Conservation (phyloP, 2,329 filamentous ascomycete genomes). For the Teratosphaeria destructans region DNA sequence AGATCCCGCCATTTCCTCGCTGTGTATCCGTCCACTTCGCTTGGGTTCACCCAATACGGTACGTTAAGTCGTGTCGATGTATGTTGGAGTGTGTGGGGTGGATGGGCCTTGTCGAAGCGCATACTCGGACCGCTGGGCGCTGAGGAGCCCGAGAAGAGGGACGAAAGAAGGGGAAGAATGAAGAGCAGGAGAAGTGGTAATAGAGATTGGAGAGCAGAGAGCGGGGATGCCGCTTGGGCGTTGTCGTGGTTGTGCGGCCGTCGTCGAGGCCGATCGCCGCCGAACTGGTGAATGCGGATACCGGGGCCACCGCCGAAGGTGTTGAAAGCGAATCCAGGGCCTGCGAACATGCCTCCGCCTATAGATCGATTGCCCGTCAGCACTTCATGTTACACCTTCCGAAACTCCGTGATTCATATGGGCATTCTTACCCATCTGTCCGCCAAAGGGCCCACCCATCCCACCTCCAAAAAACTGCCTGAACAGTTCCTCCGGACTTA, state of each 20-base stretch:
- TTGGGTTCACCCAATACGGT: slow-evolving; percentile 76
- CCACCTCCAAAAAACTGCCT: slow-evolving; percentile 84
- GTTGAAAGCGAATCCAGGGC: slow-evolving; percentile 90
- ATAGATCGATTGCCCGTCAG: neutral
- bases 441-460: slow-evolving; percentile 55
- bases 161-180: slow-evolving; percentile 68
- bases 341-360: slow-evolving; percentile 34
- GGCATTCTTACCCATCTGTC: slow-evolving; percentile 19
- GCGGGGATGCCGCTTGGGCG: slow-evolving; percentile 32
- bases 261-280: slow-evolving; percentile 64
- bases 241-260: slow-evolving; percentile 55
- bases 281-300: slow-evolving; percentile 91
- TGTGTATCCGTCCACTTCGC: slow-evolving; percentile 61
- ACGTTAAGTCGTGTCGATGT: slow-evolving; percentile 60
- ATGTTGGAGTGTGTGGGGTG: slow-evolving; percentile 65
- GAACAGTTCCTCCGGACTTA: slow-evolving; percentile 95
- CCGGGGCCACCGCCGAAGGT: slow-evolving; percentile 75
- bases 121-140: slow-evolving; percentile 55
- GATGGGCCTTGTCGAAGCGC: slow-evolving; percentile 60
- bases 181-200: slow-evolving; percentile 77
- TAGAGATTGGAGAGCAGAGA: slow-evolving; percentile 41
- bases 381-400: slow-evolving; percentile 4
- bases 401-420: neutral
- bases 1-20: slow-evolving; percentile 60
- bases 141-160: slow-evolving; percentile 60